phyloP scores from a whole-genome alignment of 139 green algal genomes.

The Spirogloea muscicola region DNA sequence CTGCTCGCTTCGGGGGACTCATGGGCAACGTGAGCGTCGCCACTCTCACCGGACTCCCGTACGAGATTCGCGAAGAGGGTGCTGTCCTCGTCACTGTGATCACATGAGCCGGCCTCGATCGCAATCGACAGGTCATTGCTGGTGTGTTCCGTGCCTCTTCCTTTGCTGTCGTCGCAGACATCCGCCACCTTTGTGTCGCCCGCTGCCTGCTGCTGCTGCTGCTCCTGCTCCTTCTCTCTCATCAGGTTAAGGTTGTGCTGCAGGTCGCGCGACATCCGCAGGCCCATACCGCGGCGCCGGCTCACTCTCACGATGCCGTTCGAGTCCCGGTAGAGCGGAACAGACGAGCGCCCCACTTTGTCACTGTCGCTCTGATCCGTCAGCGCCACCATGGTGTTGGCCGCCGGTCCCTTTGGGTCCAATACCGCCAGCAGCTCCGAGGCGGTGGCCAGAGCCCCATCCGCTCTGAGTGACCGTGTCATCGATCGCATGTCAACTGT shows the following conservation, averaged over 20 bases:
- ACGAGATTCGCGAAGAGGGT: not conserved
- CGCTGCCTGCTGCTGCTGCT: not conserved
- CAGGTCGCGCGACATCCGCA: slow-evolving; percentile 31
- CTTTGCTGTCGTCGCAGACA: not conserved
- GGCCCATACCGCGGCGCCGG: not conserved
- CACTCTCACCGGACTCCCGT: not conserved
- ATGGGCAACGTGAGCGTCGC: too few relatives aligned
- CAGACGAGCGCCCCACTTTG: too few relatives aligned
- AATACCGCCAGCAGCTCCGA: too few relatives aligned
- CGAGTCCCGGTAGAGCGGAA: slow-evolving; percentile 4
- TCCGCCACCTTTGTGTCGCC: not conserved
- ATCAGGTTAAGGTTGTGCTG: slow-evolving; percentile 30
- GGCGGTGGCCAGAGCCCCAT: too few relatives aligned
- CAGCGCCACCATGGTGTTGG: too few relatives aligned
- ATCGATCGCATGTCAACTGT: too few relatives aligned
- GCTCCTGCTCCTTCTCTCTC: slow-evolving; percentile 8
- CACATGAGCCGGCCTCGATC: not conserved
- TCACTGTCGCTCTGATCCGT: too few relatives aligned
- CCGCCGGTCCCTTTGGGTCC: too few relatives aligned
- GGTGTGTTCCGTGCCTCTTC: not conserved
- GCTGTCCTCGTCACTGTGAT: not conserved
- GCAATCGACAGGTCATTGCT: not conserved
- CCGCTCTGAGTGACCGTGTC: too few relatives aligned
- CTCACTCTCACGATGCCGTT: slow-evolving; percentile 14
- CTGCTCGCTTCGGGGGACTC: too few relatives aligned